Evolutionary conservation across 106 monocot species (phyloP).

Genomic region (Dendrobium huoshanense): DNA sequence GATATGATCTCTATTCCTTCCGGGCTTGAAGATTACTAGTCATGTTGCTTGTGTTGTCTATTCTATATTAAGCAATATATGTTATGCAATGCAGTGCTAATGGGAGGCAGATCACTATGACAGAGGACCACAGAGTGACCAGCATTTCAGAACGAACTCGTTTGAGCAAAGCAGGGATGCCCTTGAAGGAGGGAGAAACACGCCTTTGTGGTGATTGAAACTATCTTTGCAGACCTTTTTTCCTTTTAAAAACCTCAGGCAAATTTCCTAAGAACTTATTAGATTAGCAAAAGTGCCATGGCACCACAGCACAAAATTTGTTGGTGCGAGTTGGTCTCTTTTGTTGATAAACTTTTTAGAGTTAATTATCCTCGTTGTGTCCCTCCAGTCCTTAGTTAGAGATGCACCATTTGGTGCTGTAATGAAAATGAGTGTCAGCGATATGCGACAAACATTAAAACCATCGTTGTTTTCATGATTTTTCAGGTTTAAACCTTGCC

Average conservation of each 20-base stretch:
- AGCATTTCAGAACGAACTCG: slow-evolving; percentile 60
- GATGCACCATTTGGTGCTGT: background rate
- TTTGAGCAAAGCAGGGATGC: slow-evolving; percentile 50
- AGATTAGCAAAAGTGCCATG: background rate
- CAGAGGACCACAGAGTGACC: slow-evolving; percentile 75
- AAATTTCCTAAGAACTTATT: background rate
- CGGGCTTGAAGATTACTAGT: no score
- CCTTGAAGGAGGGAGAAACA: slow-evolving; percentile 76
- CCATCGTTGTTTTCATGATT: background rate
- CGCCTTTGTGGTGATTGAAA: slow-evolving; percentile 58
- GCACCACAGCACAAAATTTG: no score
- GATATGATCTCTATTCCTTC: no score
- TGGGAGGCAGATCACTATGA: slow-evolving; percentile 59
- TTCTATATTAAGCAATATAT: background rate
- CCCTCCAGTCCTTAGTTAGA: background rate
- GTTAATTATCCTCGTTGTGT: no score
- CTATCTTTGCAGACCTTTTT: background rate
- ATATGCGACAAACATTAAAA: background rate
- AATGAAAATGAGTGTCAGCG: background rate
- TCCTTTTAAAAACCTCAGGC: background rate
- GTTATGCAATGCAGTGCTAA: slow-evolving; percentile 30
- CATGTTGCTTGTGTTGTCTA: no score
- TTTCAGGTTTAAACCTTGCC: slow-evolving; percentile 70
- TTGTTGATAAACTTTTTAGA: background rate
- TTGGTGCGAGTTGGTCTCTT: background rate